phyloP scores from a whole-genome alignment of 139 green algal genomes.

The Pseudopediastrum boryanum region DNA sequence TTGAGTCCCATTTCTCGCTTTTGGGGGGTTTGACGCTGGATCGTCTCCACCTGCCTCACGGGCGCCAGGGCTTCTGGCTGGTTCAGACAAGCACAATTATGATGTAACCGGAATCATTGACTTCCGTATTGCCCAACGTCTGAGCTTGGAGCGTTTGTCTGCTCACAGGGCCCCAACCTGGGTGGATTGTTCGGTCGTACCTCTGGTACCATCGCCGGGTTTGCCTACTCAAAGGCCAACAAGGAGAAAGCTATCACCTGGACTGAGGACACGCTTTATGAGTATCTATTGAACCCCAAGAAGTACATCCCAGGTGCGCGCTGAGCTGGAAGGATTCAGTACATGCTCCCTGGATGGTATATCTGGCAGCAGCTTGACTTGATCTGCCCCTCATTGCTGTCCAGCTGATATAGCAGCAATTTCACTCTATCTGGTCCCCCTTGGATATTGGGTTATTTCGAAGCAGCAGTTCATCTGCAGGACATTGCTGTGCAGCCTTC shows the following conservation, averaged over 20 bases:
- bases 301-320: too few relatives aligned
- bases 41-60: not conserved
- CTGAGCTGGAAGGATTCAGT: too few relatives aligned
- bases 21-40: not conserved
- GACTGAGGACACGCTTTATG: slow-evolving; percentile 90
- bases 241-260: slow-evolving; percentile 93
- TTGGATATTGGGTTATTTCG: too few relatives aligned
- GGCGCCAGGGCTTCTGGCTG: too few relatives aligned
- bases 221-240: slow-evolving; percentile 97
- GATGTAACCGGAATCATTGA: not conserved
- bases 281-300: slow-evolving; percentile 98
- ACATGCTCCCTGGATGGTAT: too few relatives aligned
- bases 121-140: not conserved
- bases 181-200: slow-evolving; percentile 93
- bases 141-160: not conserved
- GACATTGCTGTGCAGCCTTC: too few relatives aligned
- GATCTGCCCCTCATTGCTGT: too few relatives aligned
- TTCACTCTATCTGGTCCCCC: too few relatives aligned
- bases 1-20: not conserved
- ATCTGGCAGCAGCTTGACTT: too few relatives aligned
- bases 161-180: slow-evolving; percentile 91
- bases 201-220: slow-evolving; percentile 87
- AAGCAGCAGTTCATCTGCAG: too few relatives aligned
- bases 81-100: not conserved
- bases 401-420: too few relatives aligned